These are phyloP conservation scores for Albugo candida DNA, from an alignment of 352 stramenopile species.

Conservation along the genomic window DNA sequence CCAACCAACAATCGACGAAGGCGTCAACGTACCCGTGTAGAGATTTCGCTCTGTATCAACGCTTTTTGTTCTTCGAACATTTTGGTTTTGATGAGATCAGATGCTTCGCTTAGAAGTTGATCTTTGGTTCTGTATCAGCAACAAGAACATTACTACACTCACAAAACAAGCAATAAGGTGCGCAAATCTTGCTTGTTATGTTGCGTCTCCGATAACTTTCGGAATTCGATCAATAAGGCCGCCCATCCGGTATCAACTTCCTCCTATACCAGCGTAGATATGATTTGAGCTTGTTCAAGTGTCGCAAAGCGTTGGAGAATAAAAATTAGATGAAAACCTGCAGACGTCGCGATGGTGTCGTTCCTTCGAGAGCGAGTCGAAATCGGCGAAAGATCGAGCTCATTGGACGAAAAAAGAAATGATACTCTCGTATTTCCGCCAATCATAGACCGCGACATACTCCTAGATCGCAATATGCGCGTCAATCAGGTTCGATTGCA, in stretches of 20 bases:
- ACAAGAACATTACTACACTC: background rate
- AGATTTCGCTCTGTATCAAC: constrained; percentile 8
- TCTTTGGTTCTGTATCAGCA: background rate
- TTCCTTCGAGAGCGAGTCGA: constrained; percentile 57
- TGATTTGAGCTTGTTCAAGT: too few species aligned
- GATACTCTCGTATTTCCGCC: background rate
- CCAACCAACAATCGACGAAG: background rate
- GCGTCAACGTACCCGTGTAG: constrained; percentile 1
- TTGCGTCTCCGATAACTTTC: background rate
- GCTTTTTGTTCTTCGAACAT: constrained; percentile 12
- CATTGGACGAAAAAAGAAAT: constrained; percentile 11
- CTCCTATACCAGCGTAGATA: too few species aligned
- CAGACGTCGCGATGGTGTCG: constrained; percentile 60
- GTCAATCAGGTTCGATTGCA: constrained; percentile 76
- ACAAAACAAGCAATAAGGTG: constrained; percentile 1
- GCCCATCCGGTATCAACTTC: constrained; percentile 59
- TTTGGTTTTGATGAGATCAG: background rate
- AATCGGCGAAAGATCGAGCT: constrained; percentile 44
- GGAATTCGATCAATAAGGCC: constrained; percentile 31
- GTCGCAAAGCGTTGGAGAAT: too few species aligned
- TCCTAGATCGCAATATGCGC: constrained; percentile 18
- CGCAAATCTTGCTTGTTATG: background rate
- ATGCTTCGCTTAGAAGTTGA: background rate
- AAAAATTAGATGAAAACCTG: constrained; percentile 22
- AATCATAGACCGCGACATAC: too few species aligned